Conservation (phyloP, 75 land plant species). For the Sequoiadendron giganteum region DNA sequence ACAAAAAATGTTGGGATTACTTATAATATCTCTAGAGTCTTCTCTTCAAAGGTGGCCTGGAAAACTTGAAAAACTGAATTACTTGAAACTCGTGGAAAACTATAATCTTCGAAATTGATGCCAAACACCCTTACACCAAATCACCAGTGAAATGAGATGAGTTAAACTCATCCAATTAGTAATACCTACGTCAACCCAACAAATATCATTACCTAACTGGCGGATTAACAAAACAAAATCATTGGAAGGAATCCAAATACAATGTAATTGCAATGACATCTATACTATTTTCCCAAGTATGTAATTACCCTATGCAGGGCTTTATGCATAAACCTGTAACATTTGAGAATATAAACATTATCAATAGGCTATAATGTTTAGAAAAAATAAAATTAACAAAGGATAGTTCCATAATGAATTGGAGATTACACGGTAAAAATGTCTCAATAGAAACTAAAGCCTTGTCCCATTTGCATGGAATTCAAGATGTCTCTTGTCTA, state of each 20-base stretch:
- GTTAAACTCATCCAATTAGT: neutral
- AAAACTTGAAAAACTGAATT: neutral
- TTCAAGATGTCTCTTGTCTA: neutral
- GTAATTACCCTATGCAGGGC: neutral
- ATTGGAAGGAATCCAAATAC: neutral
- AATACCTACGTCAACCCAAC: neutral
- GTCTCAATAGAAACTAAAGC: neutral
- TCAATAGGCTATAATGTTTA: neutral
- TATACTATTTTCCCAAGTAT: neutral
- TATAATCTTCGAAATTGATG: neutral
- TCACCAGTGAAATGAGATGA: neutral
- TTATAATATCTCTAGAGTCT: neutral
- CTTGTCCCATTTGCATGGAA: neutral
- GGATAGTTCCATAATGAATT: neutral
- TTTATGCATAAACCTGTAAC: neutral
- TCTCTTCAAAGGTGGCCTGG: neutral
- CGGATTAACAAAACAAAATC: neutral
- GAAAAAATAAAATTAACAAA: neutral
- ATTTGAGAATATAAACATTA: neutral
- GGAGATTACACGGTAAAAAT: neutral
- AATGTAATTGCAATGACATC: neutral
- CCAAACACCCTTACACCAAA: neutral
- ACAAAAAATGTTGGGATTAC: neutral
- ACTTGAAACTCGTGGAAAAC: neutral
- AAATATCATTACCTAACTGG: neutral